Evolutionary conservation across 495 filamentous ascomycete genomes (phyloP).

Genomic region (Penicillium simplicissimum): DNA sequence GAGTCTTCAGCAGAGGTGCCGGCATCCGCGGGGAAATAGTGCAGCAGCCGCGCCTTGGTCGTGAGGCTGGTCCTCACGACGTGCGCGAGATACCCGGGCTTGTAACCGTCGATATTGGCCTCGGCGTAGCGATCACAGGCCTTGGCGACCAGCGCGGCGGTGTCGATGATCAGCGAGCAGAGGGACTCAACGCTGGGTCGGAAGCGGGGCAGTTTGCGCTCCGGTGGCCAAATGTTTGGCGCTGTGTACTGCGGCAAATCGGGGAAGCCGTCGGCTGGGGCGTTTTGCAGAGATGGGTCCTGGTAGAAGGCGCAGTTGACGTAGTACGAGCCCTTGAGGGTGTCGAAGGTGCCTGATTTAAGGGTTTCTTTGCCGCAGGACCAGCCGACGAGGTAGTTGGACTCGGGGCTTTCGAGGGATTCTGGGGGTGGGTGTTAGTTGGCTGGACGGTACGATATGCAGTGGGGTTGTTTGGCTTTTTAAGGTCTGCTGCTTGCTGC

Average conservation of each 20-base stretch:
- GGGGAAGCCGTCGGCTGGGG: slow-evolving; percentile 57
- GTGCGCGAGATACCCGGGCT: slow-evolving; percentile 73
- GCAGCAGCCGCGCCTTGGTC: slow-evolving; percentile 88
- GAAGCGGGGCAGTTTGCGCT: slow-evolving; percentile 70
- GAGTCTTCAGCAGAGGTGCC: too few relatives aligned
- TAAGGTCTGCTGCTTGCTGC: slow-evolving; percentile 15
- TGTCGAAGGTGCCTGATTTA: slow-evolving; percentile 82
- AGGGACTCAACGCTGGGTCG: slow-evolving; percentile 68
- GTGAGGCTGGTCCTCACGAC: slow-evolving; percentile 83
- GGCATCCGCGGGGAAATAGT: slow-evolving; percentile 74
- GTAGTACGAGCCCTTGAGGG: slow-evolving; percentile 93
- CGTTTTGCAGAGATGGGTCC: slow-evolving; percentile 59
- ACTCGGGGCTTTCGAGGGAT: slow-evolving; percentile 43
- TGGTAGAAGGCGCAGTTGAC: slow-evolving; percentile 95
- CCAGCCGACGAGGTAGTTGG: slow-evolving; percentile 66
- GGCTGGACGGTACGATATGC: neutral
- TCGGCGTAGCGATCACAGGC: slow-evolving; percentile 87
- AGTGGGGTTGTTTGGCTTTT: neutral
- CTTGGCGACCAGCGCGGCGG: slow-evolving; percentile 78
- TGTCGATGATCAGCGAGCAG: slow-evolving; percentile 83
- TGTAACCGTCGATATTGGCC: slow-evolving; percentile 73
- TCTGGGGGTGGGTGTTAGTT: slow-evolving; percentile 31
- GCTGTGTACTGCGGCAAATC: slow-evolving; percentile 66
- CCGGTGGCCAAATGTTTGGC: slow-evolving; percentile 82
- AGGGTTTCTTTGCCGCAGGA: slow-evolving; percentile 94